phyloP scores from a whole-genome alignment of 176 grass and related monocot species.

The Oryza officinalis region DNA sequence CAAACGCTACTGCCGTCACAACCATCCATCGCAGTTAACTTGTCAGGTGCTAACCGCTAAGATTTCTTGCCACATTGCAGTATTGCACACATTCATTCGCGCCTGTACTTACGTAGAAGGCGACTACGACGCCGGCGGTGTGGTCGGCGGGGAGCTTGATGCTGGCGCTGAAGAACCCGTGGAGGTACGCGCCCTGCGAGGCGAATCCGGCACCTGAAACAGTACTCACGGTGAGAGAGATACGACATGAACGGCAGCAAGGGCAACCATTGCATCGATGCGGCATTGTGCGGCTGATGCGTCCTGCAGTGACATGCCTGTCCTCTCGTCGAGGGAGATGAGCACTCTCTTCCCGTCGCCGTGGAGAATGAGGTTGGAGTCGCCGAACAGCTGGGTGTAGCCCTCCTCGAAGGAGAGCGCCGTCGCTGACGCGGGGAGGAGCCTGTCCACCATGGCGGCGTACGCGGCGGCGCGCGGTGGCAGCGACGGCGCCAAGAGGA shows the following conservation, averaged over 20 bases:
- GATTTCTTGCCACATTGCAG: background rate
- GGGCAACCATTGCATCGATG: background rate
- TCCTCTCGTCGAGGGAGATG: constrained; percentile 82
- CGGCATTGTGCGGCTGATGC: too few species aligned
- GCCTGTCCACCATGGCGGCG: constrained; percentile 25
- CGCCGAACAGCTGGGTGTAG: constrained; percentile 89
- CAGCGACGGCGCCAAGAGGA: constrained; percentile 7
- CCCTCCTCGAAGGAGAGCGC: constrained; percentile 71
- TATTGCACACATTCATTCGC: background rate
- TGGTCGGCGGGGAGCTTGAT: constrained; percentile 82
- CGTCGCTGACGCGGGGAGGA: constrained; percentile 32
- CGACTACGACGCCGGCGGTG: constrained; percentile 83
- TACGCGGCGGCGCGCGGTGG: background rate
- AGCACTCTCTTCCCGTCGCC: constrained; percentile 63
- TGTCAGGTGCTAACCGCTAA: background rate
- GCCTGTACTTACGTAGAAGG: constrained; percentile 82
- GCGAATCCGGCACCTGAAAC: constrained; percentile 72
- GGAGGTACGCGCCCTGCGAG: constrained; percentile 64
- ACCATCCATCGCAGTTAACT: background rate
- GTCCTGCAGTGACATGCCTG: constrained; percentile 31
- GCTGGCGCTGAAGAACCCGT: constrained; percentile 78
- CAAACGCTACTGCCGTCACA: too few species aligned
- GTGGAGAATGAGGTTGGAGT: constrained; percentile 86
- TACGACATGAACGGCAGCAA: background rate
- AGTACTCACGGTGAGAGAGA: background rate